phyloP scores from a whole-genome alignment of 2,329 filamentous ascomycete genomes.

The Colletotrichum sp. region DNA sequence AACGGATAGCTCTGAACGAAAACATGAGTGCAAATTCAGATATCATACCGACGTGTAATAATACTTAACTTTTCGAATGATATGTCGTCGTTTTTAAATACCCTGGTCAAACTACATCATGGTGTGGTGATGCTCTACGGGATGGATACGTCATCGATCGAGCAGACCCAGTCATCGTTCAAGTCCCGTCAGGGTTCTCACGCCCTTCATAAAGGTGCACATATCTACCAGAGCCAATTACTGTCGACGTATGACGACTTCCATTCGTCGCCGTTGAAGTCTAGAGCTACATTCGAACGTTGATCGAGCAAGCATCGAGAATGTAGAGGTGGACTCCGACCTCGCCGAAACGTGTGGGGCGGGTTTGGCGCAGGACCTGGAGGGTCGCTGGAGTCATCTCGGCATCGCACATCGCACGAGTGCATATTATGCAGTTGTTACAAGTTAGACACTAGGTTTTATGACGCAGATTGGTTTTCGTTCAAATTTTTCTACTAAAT shows the following conservation, averaged over 20 bases:
- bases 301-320: not conserved
- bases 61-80: not conserved
- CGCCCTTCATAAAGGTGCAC: not conserved
- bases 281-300: not conserved
- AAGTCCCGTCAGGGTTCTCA: not conserved
- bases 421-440: not conserved
- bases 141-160: conserved; percentile 9
- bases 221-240: not conserved
- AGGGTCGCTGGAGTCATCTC: not conserved
- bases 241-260: not conserved
- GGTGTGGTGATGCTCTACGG: not conserved
- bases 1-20: not conserved
- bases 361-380: not conserved
- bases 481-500: not conserved
- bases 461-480: not conserved
- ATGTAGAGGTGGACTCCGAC: fast-evolving
- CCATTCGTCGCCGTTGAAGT: not conserved
- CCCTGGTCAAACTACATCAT: not conserved
- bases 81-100: not conserved
- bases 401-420: not conserved
- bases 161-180: not conserved
- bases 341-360: not conserved
- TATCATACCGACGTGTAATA: fast-evolving
- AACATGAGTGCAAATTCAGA: not conserved
- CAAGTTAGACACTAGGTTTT: fast-evolving